Percentiles rank a stretch among this genome's conserved stretches.
These are phyloP conservation scores for Eucalyptus marginata DNA, from an alignment of 345 rosid genomes.

Conservation along the genomic window DNA sequence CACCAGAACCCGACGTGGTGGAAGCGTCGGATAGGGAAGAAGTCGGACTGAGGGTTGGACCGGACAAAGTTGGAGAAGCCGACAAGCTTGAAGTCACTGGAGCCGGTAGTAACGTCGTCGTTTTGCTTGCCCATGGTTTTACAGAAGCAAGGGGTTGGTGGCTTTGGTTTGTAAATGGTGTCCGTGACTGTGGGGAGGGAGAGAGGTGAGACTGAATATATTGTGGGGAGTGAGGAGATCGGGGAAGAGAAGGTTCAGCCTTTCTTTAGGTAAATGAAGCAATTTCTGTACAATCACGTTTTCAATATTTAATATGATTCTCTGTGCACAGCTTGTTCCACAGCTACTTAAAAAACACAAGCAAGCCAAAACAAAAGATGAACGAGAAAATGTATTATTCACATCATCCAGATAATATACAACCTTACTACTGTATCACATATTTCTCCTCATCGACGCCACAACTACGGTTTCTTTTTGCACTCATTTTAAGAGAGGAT, in stretches of 20 bases:
- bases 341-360: neutral
- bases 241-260: neutral
- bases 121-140: neutral
- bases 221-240: neutral
- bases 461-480: neutral
- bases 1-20: conserved; percentile 91
- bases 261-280: neutral
- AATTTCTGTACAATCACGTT: neutral
- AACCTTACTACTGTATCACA: neutral
- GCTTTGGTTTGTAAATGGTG: neutral
- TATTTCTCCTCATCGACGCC: neutral
- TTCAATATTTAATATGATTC: neutral
- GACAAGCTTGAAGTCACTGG: conserved; percentile 35
- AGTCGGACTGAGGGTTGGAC: conserved; percentile 57
- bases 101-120: neutral
- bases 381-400: neutral
- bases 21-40: conserved; percentile 47
- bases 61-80: conserved; percentile 59
- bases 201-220: neutral
- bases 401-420: neutral
- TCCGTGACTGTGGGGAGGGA: neutral
- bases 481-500: neutral
- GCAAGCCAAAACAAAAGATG: neutral
- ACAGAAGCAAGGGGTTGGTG: neutral
- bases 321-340: neutral